Percentiles rank a stretch among this genome's conserved stretches.
phyloP scores from a whole-genome alignment of 768 basidiomycete genomes.

The Termitomyces sp. region DNA sequence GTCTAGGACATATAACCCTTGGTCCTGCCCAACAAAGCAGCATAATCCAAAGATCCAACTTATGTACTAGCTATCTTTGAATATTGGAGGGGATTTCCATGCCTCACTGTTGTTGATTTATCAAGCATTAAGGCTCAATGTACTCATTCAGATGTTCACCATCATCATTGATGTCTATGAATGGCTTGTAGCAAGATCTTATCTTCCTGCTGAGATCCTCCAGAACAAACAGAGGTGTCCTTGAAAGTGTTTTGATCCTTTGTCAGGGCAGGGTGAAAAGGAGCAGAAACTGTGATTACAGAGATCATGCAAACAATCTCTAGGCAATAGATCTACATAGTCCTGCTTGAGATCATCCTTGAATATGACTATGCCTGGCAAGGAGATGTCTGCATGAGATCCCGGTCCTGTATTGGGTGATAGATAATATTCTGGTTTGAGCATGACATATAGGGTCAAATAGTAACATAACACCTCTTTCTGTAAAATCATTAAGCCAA shows the following conservation, averaged over 20 bases:
- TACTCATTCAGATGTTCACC: not conserved
- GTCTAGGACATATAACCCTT: not conserved
- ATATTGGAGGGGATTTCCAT: not conserved
- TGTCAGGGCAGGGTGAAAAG: constrained; percentile 27
- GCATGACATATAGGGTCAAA: constrained; percentile 39
- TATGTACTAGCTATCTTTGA: not conserved
- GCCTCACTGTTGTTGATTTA: too few relatives aligned
- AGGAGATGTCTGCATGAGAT: constrained; percentile 36
- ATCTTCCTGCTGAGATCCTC: constrained; percentile 40
- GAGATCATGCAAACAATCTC: constrained; percentile 35
- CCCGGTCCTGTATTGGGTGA: constrained; percentile 43
- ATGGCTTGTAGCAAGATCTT: constrained; percentile 1
- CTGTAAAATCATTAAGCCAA: constrained; percentile 13
- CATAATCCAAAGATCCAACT: not conserved
- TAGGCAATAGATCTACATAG: constrained; percentile 28
- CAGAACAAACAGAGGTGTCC: constrained; percentile 22
- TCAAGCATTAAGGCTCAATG: not conserved
- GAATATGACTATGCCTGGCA: constrained; percentile 44
- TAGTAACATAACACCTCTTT: constrained; percentile 48
- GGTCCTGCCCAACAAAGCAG: not conserved
- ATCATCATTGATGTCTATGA: too few relatives aligned
- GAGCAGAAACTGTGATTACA: constrained; percentile 43
- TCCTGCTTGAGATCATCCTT: constrained; percentile 41
- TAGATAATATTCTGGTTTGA: constrained; percentile 37
- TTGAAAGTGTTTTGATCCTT: constrained; percentile 18